These are phyloP conservation scores for Astragalus membranaceus DNA, from an alignment of 306 rosid genomes.

Conservation along the genomic window DNA sequence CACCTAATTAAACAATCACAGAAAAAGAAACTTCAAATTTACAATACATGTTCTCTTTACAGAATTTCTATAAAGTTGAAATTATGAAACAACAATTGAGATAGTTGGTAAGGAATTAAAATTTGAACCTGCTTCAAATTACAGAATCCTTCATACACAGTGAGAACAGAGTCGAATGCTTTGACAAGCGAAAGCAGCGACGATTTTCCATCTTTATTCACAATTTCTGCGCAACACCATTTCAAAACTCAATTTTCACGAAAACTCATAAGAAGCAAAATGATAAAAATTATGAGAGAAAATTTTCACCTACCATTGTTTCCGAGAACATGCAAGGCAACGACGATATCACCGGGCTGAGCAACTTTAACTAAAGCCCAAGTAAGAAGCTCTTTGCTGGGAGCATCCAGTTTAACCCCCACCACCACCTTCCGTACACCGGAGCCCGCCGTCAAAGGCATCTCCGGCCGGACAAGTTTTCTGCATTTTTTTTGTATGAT, in stretches of 20 bases:
- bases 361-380: conserved; percentile 97
- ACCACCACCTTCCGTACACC: conserved; percentile 62
- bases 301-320: conserved; percentile 41
- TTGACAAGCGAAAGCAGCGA: conserved; percentile 82
- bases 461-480: conserved; percentile 29
- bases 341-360: conserved; percentile 71
- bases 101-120: background rate
- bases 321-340: conserved; percentile 87
- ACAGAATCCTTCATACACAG: conserved; percentile 95
- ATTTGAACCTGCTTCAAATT: conserved; percentile 80
- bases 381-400: conserved; percentile 78
- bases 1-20: conserved; percentile 47
- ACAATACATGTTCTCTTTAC: background rate
- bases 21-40: background rate
- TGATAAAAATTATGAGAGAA: background rate
- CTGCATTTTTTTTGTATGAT: conserved; percentile 27
- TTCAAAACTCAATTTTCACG: conserved; percentile 15
- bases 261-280: background rate
- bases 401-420: conserved; percentile 75
- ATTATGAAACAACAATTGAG: background rate
- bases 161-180: conserved; percentile 91
- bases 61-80: background rate
- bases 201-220: conserved; percentile 73
- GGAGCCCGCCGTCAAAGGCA: conserved; percentile 21
- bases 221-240: conserved; percentile 46